Evolutionary conservation across 2,329 filamentous ascomycete species (phyloP), one percentile per base, ranked within the genome.

Genomic region (Lecanicillium sp.): DNA sequence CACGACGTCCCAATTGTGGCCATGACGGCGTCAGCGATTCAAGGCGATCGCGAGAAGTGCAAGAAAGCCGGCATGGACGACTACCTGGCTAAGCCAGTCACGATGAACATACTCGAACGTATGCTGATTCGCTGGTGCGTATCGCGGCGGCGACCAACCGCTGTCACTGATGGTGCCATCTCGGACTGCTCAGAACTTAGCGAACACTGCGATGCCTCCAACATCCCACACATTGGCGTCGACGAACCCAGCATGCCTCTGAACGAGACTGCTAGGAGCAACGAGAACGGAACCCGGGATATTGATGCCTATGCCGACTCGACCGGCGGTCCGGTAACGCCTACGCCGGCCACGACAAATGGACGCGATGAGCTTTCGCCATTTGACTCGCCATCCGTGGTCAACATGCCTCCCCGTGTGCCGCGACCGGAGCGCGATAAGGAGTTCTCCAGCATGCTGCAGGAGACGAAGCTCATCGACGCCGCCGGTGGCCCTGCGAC

Each of bases 1-100:
- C 71, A 74, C 47, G 71, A 81, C 36, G 81, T 87, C 5, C 85
- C 85, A 0, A 87, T 90, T 43, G 81, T 90, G 30, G 86, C 86
- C n/a, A 87, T 90, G 83, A 90, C 86, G 0, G 86, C 85, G 4
- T 86, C 81, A 4, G 86, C 86, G 1, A 88, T 89, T 33, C 83
- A 87, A 59, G 86, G 86, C 4, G 86, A 90, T 57, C 73, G 77
- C 41, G 85, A 89, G 60, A 88, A 87, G 60, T 89, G 85, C 59
- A 77, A 78, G 51, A 75, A 74, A 52, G 83, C 84, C 8, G 86
- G 86, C 26, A 89, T 89, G 86, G 84, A 89, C 55, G 84, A 87
- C 58, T 85, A 87, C 57, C 68, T 87, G 9, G 71, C 81, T n/a
- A 87, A 87, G 58, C 86, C 85, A 2, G 85, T 89, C 33, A 84